Base-by-base conservation (phyloP, 495 filamentous ascomycete species). In the Talaromyces borbonicus region DNA sequence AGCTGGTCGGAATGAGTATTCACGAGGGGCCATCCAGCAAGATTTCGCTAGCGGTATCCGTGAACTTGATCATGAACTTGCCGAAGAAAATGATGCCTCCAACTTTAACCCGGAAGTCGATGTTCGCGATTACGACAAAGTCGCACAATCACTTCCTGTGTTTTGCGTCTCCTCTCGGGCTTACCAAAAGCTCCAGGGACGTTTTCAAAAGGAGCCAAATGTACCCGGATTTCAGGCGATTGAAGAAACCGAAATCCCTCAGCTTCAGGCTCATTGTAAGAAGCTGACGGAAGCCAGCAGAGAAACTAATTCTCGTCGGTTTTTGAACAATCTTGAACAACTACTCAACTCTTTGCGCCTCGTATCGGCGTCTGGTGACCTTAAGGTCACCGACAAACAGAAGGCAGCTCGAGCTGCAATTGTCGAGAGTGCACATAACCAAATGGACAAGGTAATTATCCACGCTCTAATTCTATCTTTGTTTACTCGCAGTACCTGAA, bases 151-250 rank as follows among this genome's bases (percentile, higher is more conserved):
- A 0, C 60, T 85, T 3, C 70, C 72, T 0, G 78, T 84, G 3
- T 84, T 83, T 52, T 83, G 79, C 47, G 75, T 81, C 8, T 77
- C 72, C 12, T 71, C 67, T 35, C 58, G 65, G 26, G 77, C 69
- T 0, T 83, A 79, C 49, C 78, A 81, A 52, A 77, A 79, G 38
- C 56, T 84, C 11, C 62, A 61, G 29, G 78, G 77, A 12, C 71
- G 75, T 4, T 51, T 83, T 5, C 53, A 61, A 49, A 73, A 60
- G 51, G 71, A 77, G 26, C 52, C 60, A 2, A 56, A 60, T 29
- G 62, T 77, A 3, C 53, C 68, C 9, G 71, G 73, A 1, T 79
- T 78, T 43, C 54, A 50, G 4, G 52, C 57, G 6, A 22, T 66
- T 8, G 67, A 74, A n/a, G 63, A 77, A 37, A 76, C 69, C 0